phyloP scores from a whole-genome alignment of 2,329 filamentous ascomycete species.

The Penicillium griseofulvum region DNA sequence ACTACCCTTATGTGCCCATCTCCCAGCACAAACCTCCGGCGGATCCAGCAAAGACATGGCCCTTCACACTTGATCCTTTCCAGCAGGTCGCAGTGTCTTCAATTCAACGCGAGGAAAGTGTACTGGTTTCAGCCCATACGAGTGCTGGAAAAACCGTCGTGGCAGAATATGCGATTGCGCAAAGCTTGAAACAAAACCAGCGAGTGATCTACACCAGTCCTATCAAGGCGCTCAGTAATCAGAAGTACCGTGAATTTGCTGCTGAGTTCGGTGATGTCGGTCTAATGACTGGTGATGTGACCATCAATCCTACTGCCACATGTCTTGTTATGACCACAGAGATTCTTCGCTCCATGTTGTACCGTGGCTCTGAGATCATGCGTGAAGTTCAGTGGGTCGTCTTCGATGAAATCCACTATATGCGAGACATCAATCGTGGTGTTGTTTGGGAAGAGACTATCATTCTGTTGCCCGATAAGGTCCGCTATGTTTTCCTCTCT shows the following conservation, averaged over 20 bases:
- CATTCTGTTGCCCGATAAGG: constrained; percentile 95
- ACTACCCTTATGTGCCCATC: constrained; percentile 93
- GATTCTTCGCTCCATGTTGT: constrained; percentile 98
- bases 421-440: constrained; percentile 83
- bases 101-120: constrained; percentile 93
- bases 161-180: constrained; percentile 95
- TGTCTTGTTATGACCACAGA: constrained; percentile 99
- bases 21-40: constrained; percentile 89
- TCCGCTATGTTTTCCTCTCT: constrained; percentile 96
- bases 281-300: constrained; percentile 98
- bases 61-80: constrained; percentile 94
- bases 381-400: constrained; percentile 98
- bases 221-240: constrained; percentile 97
- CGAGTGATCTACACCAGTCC: constrained; percentile 98
- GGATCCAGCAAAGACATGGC: constrained; percentile 77
- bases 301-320: constrained; percentile 96
- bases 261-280: constrained; percentile 96
- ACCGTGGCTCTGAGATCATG: constrained; percentile 98
- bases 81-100: constrained; percentile 92
- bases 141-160: constrained; percentile 98
- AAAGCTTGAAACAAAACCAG: constrained; percentile 95
- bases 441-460: constrained; percentile 99
- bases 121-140: constrained; percentile 94
- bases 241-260: constrained; percentile 96
- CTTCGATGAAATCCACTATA: constrained; percentile 98